phyloP scores from a whole-genome alignment of 1,284 basidiomycete genomes.

The Golubevia pallescens region DNA sequence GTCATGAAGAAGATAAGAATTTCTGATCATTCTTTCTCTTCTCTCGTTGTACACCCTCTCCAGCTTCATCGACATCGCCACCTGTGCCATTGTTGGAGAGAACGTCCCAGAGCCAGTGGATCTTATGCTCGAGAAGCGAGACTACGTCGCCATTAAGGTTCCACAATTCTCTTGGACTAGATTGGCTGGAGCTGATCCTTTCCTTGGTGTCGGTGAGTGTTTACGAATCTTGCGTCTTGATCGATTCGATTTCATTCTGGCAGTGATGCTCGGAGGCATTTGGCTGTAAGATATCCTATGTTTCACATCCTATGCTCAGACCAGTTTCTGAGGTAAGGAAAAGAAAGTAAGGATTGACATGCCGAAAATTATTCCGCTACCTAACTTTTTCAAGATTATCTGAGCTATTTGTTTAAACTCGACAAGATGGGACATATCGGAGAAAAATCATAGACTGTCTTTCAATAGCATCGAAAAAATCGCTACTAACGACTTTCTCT shows the following conservation, averaged over 20 bases:
- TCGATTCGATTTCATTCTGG: background rate
- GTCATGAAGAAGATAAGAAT: background rate
- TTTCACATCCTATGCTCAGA: no score
- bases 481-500: no score
- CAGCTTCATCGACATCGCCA: conserved; percentile 88
- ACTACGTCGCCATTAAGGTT: conserved; percentile 97
- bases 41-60: background rate
- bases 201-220: conserved; percentile 85
- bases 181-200: conserved; percentile 88
- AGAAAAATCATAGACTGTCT: no score
- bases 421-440: no score
- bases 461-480: no score
- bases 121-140: conserved; percentile 85
- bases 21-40: background rate
- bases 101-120: conserved; percentile 93
- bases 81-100: conserved; percentile 85
- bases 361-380: conserved; percentile 17
- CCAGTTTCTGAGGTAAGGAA: no score
- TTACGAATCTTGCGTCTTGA: background rate
- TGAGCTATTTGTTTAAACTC: conserved; percentile 2
- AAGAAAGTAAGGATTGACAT: background rate
- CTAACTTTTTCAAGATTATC: conserved; percentile 11
- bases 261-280: conserved; percentile 19
- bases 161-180: conserved; percentile 99
- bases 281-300: conserved; percentile 12